Percentiles rank a stretch among this genome's conserved stretches.
phyloP scores from a whole-genome alignment of 805 yeast species.

The Barnettozyma vustinii region DNA sequence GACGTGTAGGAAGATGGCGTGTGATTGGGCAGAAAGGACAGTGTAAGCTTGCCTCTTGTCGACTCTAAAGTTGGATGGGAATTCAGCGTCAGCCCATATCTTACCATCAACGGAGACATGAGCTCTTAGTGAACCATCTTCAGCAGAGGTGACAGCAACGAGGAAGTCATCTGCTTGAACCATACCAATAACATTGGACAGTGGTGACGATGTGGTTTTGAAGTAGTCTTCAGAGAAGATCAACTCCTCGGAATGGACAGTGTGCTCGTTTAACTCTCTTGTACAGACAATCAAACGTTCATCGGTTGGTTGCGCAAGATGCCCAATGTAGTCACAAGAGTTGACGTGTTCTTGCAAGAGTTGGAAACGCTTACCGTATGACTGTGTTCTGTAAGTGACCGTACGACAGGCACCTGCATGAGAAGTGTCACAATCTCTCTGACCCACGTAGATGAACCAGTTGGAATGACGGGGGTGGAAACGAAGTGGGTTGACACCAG shows the following conservation, averaged over 20 bases:
- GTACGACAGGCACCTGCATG: constrained; percentile 41
- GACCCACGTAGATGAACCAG: constrained; percentile 67
- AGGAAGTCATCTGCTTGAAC: constrained; percentile 67
- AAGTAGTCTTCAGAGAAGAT: constrained; percentile 24
- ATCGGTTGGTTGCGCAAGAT: constrained; percentile 39
- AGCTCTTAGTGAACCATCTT: constrained; percentile 53
- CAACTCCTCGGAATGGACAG: constrained; percentile 28
- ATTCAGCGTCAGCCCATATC: constrained; percentile 68
- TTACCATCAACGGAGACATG: constrained; percentile 75
- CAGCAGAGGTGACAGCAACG: constrained; percentile 60
- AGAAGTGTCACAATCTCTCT: constrained; percentile 42
- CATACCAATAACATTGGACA: constrained; percentile 63
- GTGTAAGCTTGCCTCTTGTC: constrained; percentile 70
- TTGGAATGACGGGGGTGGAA: constrained; percentile 56
- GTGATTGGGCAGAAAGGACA: constrained; percentile 63
- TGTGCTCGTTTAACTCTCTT: constrained; percentile 32
- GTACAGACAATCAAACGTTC: constrained; percentile 63
- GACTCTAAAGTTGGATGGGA: constrained; percentile 63
- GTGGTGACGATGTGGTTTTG: constrained; percentile 30
- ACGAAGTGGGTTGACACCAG: constrained; percentile 45
- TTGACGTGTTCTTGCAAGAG: constrained; percentile 47
- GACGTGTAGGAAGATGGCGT: constrained; percentile 77
- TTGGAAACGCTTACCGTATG: constrained; percentile 63
- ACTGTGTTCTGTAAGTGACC: constrained; percentile 55
- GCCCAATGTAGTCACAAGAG: constrained; percentile 65